These are phyloP conservation scores for Micractinium sp. DNA, from an alignment of 139 green algal genomes.

Conservation along the genomic window DNA sequence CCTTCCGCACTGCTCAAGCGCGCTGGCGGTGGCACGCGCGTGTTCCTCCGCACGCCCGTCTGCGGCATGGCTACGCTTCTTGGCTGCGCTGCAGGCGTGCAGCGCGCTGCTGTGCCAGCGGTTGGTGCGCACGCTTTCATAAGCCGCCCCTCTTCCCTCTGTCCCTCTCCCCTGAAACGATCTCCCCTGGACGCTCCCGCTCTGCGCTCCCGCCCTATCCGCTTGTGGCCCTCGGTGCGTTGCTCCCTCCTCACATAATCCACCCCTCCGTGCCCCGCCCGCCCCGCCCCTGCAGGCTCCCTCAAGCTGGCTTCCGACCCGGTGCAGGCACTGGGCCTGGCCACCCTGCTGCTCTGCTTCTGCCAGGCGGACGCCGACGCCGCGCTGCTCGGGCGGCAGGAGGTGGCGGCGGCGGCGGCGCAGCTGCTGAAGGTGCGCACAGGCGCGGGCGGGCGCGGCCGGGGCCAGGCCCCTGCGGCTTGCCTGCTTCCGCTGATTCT, in stretches of 20 bases:
- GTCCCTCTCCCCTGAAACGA: no score
- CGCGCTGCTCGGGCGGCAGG: conserved; percentile 18
- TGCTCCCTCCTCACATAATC: not conserved
- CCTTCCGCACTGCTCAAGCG: no score
- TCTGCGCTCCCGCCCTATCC: no score
- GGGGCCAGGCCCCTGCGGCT: not conserved
- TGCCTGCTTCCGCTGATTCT: not conserved
- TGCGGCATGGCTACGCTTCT: no score
- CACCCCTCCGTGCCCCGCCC: not conserved
- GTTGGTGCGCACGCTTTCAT: no score
- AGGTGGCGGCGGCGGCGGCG: conserved; percentile 5
- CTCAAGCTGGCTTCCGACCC: conserved; percentile 22
- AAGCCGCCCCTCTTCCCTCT: no score
- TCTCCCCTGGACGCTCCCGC: no score
- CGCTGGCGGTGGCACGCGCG: no score
- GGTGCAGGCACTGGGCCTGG: conserved; percentile 40
- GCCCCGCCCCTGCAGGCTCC: not conserved
- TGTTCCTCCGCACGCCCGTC: no score
- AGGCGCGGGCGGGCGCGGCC: not conserved
- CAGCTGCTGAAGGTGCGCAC: conserved; percentile 9
- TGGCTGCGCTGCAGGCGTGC: no score
- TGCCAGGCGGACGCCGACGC: conserved; percentile 36
- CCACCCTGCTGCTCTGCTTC: conserved; percentile 43
- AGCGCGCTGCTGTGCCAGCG: no score
- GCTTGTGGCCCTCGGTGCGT: no score